phyloP scores from a whole-genome alignment of 179 eudicot species.

The Silene noctiflora region DNA sequence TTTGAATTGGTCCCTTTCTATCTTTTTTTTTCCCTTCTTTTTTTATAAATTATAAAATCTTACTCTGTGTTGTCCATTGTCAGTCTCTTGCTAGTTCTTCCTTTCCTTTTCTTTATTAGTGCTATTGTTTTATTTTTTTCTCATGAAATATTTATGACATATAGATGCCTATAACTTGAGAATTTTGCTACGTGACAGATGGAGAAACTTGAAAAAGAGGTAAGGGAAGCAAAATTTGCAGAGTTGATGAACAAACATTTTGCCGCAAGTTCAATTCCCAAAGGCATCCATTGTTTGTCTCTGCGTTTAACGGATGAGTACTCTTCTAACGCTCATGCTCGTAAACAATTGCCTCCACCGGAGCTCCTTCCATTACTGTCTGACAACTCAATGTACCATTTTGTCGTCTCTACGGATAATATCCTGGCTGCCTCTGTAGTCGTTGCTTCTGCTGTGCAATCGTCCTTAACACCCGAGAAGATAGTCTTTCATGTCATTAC shows the following conservation, averaged over 20 bases:
- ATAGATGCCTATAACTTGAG: not conserved
- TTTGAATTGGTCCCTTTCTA: not conserved
- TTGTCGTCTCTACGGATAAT: slow-evolving; percentile 80
- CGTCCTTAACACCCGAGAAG: slow-evolving; percentile 65
- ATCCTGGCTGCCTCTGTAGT: slow-evolving; percentile 96
- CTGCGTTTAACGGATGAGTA: slow-evolving; percentile 95
- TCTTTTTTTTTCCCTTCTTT: too few relatives aligned
- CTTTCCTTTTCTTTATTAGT: not conserved
- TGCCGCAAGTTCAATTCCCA: slow-evolving; percentile 91
- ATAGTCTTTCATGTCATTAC: slow-evolving; percentile 94
- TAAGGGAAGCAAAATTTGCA: slow-evolving; percentile 77
- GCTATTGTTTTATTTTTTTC: not conserved
- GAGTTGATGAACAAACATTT: slow-evolving; percentile 89
- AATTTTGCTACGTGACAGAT: slow-evolving; percentile 44
- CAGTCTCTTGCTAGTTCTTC: not conserved
- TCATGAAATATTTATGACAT: not conserved
- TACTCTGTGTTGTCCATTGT: not conserved
- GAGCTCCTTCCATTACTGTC: slow-evolving; percentile 83
- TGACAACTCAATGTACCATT: slow-evolving; percentile 79
- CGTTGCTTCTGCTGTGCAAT: slow-evolving; percentile 74
- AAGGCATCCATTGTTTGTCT: slow-evolving; percentile 91
- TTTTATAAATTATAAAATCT: not conserved
- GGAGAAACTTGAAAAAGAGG: slow-evolving; percentile 82
- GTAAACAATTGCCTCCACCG: slow-evolving; percentile 91
- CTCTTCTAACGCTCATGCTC: slow-evolving; percentile 97